These are phyloP conservation scores for Amauroascus niger DNA, from an alignment of 2,329 filamentous ascomycete genomes.

Conservation along the genomic window DNA sequence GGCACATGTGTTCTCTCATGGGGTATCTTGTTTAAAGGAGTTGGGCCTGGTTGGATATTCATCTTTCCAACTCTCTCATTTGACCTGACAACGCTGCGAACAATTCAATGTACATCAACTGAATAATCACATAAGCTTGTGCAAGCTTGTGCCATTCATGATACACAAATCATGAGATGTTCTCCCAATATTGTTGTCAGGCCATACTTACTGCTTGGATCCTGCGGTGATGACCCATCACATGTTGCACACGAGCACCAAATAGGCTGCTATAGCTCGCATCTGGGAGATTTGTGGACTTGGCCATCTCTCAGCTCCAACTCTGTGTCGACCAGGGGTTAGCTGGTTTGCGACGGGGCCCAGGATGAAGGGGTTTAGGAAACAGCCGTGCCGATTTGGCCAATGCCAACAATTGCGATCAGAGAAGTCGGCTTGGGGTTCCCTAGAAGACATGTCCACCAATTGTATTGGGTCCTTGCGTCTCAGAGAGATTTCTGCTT, in stretches of 20 bases:
- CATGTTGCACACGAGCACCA: not conserved
- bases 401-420: constrained; percentile 44
- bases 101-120: constrained; percentile 44
- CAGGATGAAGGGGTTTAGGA: constrained; percentile 45
- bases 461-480: not conserved
- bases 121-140: constrained; percentile 20
- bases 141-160: too few species aligned
- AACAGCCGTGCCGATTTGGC: constrained; percentile 44
- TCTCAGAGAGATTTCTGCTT: not conserved
- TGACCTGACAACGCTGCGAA: constrained; percentile 39
- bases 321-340: constrained; percentile 46
- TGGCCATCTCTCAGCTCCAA: constrained; percentile 40
- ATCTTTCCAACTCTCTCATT: constrained; percentile 17
- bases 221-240: constrained; percentile 43
- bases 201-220: constrained; percentile 39
- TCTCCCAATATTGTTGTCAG: too few species aligned
- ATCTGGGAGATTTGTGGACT: constrained; percentile 46
- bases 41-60: too few species aligned
- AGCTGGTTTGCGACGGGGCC: constrained; percentile 43
- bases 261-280: constrained; percentile 32
- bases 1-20: too few species aligned
- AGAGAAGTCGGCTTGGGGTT: not conserved
- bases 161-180: too few species aligned
- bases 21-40: too few species aligned
- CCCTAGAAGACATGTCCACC: constrained; percentile 1